A percentile compares a stretch with the other conserved stretches of the same genome.
These are phyloP conservation scores for Inga laurina DNA, from an alignment of 306 rosid genomes.

Conservation along the genomic window DNA sequence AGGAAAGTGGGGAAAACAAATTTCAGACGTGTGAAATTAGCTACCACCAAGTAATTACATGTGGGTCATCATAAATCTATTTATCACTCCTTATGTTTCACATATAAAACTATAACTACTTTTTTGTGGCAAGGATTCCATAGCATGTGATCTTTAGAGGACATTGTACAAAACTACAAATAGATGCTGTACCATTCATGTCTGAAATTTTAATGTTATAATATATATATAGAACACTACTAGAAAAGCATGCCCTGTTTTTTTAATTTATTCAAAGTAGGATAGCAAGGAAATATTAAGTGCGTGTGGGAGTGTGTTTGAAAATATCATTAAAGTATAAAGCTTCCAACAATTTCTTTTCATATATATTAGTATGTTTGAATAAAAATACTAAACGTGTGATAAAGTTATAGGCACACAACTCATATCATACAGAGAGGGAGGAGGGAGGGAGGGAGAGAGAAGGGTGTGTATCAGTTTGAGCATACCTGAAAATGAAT, in stretches of 20 bases:
- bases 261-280: neutral
- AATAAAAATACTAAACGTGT: too few species aligned
- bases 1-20: neutral
- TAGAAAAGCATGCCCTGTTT: neutral
- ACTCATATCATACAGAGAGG: too few species aligned
- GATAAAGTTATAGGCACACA: neutral
- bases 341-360: too few species aligned
- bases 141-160: neutral
- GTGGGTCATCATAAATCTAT: too few species aligned
- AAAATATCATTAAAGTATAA: too few species aligned
- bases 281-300: neutral
- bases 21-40: neutral
- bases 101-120: too few species aligned
- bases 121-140: too few species aligned
- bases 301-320: neutral
- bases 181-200: neutral
- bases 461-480: neutral
- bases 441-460: too few species aligned
- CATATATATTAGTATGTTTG: too few species aligned
- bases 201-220: too few species aligned
- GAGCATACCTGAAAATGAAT: slow-evolving; percentile 26
- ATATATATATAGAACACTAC: neutral
- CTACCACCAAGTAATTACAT: neutral
- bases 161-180: neutral
- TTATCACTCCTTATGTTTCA: too few species aligned